phyloP scores from a whole-genome alignment of 345 rosid genomes.

The Fremontodendron californicum region DNA sequence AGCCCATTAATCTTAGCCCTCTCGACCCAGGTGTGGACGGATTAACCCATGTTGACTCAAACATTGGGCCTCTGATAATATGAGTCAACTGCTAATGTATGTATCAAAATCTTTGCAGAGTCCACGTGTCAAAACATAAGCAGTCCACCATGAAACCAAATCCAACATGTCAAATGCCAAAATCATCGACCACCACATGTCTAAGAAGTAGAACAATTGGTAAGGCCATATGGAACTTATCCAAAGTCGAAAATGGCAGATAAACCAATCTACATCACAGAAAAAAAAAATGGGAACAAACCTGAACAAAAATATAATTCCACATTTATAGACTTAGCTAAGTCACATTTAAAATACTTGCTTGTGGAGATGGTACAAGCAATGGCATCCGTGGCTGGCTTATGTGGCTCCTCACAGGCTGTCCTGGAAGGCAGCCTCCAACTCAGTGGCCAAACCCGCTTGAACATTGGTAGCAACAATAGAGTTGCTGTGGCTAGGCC shows the following conservation, averaged over 20 bases:
- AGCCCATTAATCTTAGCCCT: neutral
- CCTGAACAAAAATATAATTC: conserved; percentile 28
- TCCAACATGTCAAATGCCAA: conserved; percentile 30
- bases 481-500: conserved; percentile 33
- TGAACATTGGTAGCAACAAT: conserved; percentile 29
- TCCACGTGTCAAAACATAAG: conserved; percentile 31
- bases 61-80: neutral
- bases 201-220: conserved; percentile 29
- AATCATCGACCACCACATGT: conserved; percentile 13
- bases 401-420: conserved; percentile 64
- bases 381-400: conserved; percentile 74
- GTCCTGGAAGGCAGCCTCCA: conserved; percentile 67
- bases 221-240: conserved; percentile 42
- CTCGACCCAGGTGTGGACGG: neutral
- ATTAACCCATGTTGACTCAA: neutral
- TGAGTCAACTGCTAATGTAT: neutral
- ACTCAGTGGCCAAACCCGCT: conserved; percentile 49
- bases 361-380: conserved; percentile 43
- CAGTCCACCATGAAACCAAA: conserved; percentile 13
- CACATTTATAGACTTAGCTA: conserved; percentile 16
- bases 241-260: conserved; percentile 40
- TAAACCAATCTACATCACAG: conserved; percentile 55
- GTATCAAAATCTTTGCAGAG: neutral
- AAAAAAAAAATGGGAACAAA: conserved; percentile 9
- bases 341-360: neutral